phyloP scores from a whole-genome alignment of 495 filamentous ascomycete species.

The Podospora didyma region DNA sequence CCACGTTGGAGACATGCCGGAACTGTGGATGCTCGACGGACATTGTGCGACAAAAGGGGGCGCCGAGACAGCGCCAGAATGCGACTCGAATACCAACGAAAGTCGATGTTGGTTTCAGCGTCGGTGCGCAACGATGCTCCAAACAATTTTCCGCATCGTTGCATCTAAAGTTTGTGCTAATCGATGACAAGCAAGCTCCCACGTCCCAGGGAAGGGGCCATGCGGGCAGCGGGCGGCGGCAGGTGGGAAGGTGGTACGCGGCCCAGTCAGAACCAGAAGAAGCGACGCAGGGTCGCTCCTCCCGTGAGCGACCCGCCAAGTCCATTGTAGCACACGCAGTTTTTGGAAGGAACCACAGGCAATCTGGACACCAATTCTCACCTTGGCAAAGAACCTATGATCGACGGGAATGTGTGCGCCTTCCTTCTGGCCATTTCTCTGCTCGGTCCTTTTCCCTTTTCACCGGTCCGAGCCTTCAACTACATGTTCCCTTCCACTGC shows the following conservation, averaged over 20 bases:
- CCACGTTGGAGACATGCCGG: constrained; percentile 48
- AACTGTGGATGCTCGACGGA: constrained; percentile 23
- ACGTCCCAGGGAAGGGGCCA: not conserved
- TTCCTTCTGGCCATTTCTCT: too few relatives aligned
- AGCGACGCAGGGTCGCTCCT: not conserved
- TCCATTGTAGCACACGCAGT: not conserved
- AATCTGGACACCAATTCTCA: too few relatives aligned
- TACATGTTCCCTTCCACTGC: too few relatives aligned
- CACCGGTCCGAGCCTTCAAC: too few relatives aligned
- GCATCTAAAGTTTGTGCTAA: not conserved
- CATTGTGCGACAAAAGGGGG: constrained; percentile 19
- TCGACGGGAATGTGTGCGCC: too few relatives aligned
- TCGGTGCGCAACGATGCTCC: not conserved
- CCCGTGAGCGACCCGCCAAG: not conserved
- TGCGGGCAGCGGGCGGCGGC: too few relatives aligned
- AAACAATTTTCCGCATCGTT: not conserved
- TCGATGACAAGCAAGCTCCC: not conserved
- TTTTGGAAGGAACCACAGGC: not conserved
- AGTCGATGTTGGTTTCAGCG: not conserved
- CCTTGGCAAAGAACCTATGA: too few relatives aligned
- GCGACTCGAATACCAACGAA: not conserved
- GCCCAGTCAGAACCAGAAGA: not conserved
- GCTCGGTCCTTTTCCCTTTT: too few relatives aligned
- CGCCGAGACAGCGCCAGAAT: constrained; percentile 3
- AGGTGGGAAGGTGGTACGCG: not conserved